Evolutionary conservation across 805 yeast genomes (phyloP).

Genomic region (Diddensiella santjacobensis): DNA sequence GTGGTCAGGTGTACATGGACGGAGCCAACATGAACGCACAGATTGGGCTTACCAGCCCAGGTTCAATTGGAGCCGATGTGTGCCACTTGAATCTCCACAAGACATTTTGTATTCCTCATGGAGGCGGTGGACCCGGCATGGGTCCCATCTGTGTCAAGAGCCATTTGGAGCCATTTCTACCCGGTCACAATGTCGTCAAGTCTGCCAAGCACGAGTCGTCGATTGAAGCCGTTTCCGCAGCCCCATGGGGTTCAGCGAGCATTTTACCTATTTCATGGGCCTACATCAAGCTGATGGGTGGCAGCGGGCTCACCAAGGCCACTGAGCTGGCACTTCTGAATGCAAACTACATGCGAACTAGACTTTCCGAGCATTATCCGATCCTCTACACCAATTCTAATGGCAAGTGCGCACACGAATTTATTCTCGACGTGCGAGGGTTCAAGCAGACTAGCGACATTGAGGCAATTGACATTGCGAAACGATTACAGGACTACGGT

Average conservation of each 20-base stretch:
- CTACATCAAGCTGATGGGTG: slow-evolving; percentile 92
- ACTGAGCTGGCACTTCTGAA: slow-evolving; percentile 88
- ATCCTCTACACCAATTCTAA: slow-evolving; percentile 66
- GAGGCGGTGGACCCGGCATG: slow-evolving; percentile 99
- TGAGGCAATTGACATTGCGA: slow-evolving; percentile 95
- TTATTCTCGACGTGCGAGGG: slow-evolving; percentile 84
- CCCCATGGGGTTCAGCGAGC: slow-evolving; percentile 94
- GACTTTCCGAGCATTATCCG: slow-evolving; percentile 64
- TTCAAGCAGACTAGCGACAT: slow-evolving; percentile 69
- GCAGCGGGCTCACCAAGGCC: slow-evolving; percentile 75
- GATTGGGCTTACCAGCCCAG: slow-evolving; percentile 95
- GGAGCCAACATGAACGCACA: slow-evolving; percentile 99
- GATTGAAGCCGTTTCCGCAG: slow-evolving; percentile 79
- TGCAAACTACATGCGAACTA: slow-evolving; percentile 91
- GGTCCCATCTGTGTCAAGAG: slow-evolving; percentile 93
- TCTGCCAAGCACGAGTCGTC: slow-evolving; percentile 32
- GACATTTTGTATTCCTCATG: slow-evolving; percentile 96
- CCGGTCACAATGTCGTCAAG: slow-evolving; percentile 62
- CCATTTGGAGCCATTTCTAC: slow-evolving; percentile 78
- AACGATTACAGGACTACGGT: slow-evolving; percentile 95
- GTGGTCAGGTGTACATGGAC: slow-evolving; percentile 96
- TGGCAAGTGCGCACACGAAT: slow-evolving; percentile 93
- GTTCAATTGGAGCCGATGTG: slow-evolving; percentile 96
- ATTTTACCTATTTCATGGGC: slow-evolving; percentile 92
- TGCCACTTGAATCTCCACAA: slow-evolving; percentile 96